Evolutionary conservation across 768 basidiomycete species (phyloP), one percentile per base, ranked within the genome.

Genomic region (Mycena epipterygia): DNA sequence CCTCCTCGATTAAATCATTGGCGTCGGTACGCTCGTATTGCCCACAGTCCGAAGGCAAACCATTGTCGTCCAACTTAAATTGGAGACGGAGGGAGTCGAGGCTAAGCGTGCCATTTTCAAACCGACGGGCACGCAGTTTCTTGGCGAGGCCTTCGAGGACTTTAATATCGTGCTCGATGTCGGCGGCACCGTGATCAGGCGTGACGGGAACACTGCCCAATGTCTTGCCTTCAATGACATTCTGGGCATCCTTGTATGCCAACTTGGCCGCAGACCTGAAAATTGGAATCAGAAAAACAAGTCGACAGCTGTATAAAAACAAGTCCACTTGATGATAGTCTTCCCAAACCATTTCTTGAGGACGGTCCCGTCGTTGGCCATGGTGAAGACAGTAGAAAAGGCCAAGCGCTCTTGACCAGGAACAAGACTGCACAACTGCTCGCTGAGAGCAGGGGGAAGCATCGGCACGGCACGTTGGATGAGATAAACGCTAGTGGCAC

Each of bases 391-490:
- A 65, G 93, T 89, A 6, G 96, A 94, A 86, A 98, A 98, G 2
- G 97, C 90, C 33, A 99, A 89, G 59, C 97, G 92, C 64, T 99
- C 98, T 68, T 90, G 87, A 13, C 93, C 93, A 7, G 96, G 96
- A 67, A 90, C 86, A 64, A 99, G 88, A 81, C 95, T 97, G 83
- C 98, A 99, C 17, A 97, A 86, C 75, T 96, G 91, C 80, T 98
- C 97, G 76, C 93, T 94, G 49, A 99, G 84, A n/a, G 92, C 86
- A 30, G 96, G 95, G 2, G 98, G 98, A 12, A 99, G 85, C 98
- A 99, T 99, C 2, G 97, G 97, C 16, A 98, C 97, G 25, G 93
- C 91, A 63, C 97, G 91, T 80, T 99, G 98, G 30, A 99, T 91
- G 49, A 99, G 93, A 78, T 99, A 98, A 53, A 99, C 98, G 75